phyloP scores from a whole-genome alignment of 163 green algal species.

The Smithsoniella earleae region DNA sequence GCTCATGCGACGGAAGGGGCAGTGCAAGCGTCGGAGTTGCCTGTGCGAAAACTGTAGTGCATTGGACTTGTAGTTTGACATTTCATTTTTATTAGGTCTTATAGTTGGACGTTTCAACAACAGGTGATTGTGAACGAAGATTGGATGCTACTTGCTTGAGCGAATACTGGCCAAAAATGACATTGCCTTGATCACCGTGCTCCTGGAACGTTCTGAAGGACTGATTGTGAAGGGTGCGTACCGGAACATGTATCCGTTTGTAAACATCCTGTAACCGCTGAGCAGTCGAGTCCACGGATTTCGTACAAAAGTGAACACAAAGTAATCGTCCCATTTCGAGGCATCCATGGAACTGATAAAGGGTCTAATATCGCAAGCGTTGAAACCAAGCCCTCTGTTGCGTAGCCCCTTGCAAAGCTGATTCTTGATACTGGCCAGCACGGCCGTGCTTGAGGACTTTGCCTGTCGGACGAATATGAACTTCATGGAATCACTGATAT shows the following conservation, averaged over 20 bases:
- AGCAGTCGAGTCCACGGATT: constrained; percentile 4
- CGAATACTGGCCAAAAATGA: too few relatives aligned
- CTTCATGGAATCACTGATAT: neutral
- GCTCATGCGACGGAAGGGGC: too few relatives aligned
- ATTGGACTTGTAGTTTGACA: too few relatives aligned
- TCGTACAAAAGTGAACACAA: constrained; percentile 12
- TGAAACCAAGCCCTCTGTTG: neutral
- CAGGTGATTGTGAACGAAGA: too few relatives aligned
- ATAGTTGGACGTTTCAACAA: too few relatives aligned
- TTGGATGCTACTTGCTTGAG: too few relatives aligned
- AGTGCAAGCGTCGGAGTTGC: too few relatives aligned
- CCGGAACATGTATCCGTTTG: neutral
- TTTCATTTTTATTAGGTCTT: too few relatives aligned
- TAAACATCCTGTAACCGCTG: neutral
- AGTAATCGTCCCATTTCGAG: neutral
- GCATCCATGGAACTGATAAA: neutral
- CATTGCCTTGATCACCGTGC: too few relatives aligned
- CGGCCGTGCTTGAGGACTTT: neutral
- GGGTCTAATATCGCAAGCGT: neutral
- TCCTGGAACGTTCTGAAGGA: too few relatives aligned
- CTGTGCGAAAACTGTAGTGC: too few relatives aligned
- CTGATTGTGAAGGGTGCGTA: neutral
- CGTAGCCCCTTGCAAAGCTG: neutral
- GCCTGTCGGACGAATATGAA: neutral
- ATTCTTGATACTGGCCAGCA: neutral